Evolutionary conservation across 2,329 filamentous ascomycete genomes (phyloP).

Genomic region (Aspergillus nomiae): DNA sequence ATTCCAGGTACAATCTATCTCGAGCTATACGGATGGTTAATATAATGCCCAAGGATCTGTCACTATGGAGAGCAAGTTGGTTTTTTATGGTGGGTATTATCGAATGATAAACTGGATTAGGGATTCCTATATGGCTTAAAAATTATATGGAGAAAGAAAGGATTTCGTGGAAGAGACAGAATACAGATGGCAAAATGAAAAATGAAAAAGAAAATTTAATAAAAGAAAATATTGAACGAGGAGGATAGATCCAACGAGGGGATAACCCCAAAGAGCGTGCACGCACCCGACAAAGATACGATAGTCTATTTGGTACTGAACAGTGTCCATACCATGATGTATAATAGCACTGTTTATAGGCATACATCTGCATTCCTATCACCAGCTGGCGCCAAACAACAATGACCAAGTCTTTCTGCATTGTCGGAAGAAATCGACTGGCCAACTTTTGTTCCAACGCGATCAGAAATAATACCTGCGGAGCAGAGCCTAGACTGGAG

Average conservation of each 20-base stretch:
- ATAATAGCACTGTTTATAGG: not conserved
- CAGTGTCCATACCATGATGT: not conserved
- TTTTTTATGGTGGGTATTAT: not conserved
- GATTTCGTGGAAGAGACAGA: too few relatives aligned
- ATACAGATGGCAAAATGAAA: too few relatives aligned
- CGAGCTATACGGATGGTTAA: not conserved
- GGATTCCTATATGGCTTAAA: not conserved
- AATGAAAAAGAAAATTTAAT: not conserved
- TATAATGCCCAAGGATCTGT: not conserved
- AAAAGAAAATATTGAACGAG: not conserved
- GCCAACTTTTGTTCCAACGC: not conserved
- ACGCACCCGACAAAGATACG: slow-evolving; percentile 8
- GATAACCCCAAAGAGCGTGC: not conserved
- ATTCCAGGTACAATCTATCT: not conserved
- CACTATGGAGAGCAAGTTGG: not conserved
- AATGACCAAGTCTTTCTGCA: slow-evolving; percentile 17
- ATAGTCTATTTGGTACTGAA: not conserved
- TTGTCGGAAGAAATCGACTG: not conserved
- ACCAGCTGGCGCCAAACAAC: slow-evolving; percentile 27
- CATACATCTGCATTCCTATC: slow-evolving; percentile 6
- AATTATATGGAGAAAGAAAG: not conserved
- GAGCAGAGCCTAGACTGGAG: slow-evolving; percentile 8
- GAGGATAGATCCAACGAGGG: not conserved
- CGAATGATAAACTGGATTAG: not conserved
- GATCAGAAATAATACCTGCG: not conserved